Evolutionary conservation across 768 basidiomycete species (phyloP), one percentile per base, ranked within the genome.

Genomic region (Floccularia luteovirens): DNA sequence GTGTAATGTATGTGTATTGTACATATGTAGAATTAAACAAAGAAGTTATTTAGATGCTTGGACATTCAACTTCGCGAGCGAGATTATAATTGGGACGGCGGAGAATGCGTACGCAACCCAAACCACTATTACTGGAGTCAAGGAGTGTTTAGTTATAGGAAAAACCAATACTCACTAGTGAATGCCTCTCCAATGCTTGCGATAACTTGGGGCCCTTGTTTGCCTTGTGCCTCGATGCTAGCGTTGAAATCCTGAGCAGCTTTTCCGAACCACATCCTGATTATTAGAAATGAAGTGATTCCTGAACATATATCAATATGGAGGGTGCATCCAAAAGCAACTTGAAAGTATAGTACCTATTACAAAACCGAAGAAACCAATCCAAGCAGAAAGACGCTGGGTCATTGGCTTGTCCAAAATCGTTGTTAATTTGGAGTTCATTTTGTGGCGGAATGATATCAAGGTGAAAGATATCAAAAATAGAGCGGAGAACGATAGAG

Each of bases 251-350:
- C 85, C 38, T 79, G 72, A 0, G 80, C 76, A 2, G 84, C 77
- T 57, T 88, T 86, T 14, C 79, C 83, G 45, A 86, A 86, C 75
- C 80, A 86, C 74, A 90, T 83, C 44, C 82, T 76, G 39, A 83
- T 60, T 43, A 89, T 69, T 14, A 86, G 65, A 62, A 84, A 83
- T 6, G 81, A 66, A 2, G 76, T 77, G 43, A 85, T 56, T 11
- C 84, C 85, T 86, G 39, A 12, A 31, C 24, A 12, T 23, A 34
- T 38, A 11, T 44, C 8, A 35, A 24, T 35, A 23, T 37, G 5
- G 28, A 30, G 42, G 27, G 10, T 20, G 11, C 11, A 10, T 10
- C 36, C 24, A 46, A 12, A 24, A 32, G 13, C n/a, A 33, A 20
- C 16, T n/a, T 14, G 17, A 35, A 10, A 24, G 35, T 12, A 13